These are phyloP conservation scores for Leishmania turanica DNA, from an alignment of 208 protist genomes.

Conservation along the genomic window DNA sequence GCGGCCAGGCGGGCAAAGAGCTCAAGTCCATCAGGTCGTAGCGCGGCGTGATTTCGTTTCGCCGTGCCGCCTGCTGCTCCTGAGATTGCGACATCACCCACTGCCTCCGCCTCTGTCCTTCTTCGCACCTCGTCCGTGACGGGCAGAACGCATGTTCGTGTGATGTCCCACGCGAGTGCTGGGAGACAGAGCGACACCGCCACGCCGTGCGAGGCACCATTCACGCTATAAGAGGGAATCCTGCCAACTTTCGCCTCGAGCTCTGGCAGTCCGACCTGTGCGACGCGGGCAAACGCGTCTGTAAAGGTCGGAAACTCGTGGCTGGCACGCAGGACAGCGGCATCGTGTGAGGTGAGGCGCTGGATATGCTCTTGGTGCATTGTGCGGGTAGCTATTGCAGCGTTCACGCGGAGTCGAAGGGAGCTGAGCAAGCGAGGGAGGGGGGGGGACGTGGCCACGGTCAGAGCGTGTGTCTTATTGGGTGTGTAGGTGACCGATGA, in stretches of 20 bases:
- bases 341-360: constrained; percentile 16
- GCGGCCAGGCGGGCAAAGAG: constrained; percentile 17
- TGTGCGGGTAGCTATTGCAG: not conserved
- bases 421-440: not conserved
- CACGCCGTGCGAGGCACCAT: constrained; percentile 15
- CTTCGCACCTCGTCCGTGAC: not conserved
- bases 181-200: constrained; percentile 26
- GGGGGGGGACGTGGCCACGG: not conserved
- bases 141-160: not conserved
- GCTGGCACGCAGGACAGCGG: constrained; percentile 39
- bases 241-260: constrained; percentile 11
- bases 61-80: not conserved
- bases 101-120: not conserved
- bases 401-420: not conserved
- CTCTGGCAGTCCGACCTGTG: constrained; percentile 19
- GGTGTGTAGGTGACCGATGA: not conserved
- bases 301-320: constrained; percentile 51
- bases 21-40: not conserved
- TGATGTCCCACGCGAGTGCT: constrained; percentile 27
- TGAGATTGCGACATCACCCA: not conserved
- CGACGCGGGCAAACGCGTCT: constrained; percentile 27
- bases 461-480: not conserved
- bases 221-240: not conserved
- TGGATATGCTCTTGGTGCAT: constrained; percentile 26
- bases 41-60: not conserved